Evolutionary conservation across 352 stramenopile genomes (phyloP).

Genomic region (Globisporangium viniferum): DNA sequence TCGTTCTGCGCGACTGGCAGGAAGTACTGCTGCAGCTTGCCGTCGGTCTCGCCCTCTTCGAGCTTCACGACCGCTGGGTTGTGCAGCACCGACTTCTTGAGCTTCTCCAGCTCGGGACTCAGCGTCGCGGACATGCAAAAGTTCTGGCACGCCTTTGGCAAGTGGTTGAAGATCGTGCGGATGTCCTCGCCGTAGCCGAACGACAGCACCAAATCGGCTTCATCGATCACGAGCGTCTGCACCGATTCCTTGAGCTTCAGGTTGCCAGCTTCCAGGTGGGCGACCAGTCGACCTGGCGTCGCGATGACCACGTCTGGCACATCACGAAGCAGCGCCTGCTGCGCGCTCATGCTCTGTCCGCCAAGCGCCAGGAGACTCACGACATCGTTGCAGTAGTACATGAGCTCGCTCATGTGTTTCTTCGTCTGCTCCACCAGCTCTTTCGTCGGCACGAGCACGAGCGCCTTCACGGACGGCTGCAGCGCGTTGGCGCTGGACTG

Average conservation of each 20-base stretch:
- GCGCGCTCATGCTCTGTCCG: slow-evolving; percentile 87
- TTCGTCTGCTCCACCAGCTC: slow-evolving; percentile 97
- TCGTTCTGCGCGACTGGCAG: slow-evolving; percentile 85
- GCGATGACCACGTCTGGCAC: slow-evolving; percentile 92
- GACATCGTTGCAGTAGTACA: slow-evolving; percentile 96
- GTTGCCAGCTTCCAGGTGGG: slow-evolving; percentile 79
- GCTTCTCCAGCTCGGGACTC: slow-evolving; percentile 93
- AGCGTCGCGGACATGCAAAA: slow-evolving; percentile 99
- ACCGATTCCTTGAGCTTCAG: slow-evolving; percentile 88
- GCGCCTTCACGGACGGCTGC: slow-evolving; percentile 59
- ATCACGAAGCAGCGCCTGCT: slow-evolving; percentile 84
- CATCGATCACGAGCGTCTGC: slow-evolving; percentile 97
- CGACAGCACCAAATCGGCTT: slow-evolving; percentile 98
- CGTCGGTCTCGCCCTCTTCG: slow-evolving; percentile 88
- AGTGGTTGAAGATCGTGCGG: slow-evolving; percentile 89
- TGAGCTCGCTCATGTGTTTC: slow-evolving; percentile 89
- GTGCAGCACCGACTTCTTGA: slow-evolving; percentile 97
- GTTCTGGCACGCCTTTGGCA: slow-evolving; percentile 98
- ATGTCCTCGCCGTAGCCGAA: slow-evolving; percentile 95
- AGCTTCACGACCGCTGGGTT: slow-evolving; percentile 97
- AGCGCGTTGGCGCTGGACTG: slow-evolving; percentile 25
- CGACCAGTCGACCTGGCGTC: slow-evolving; percentile 93
- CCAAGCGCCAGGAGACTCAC: slow-evolving; percentile 91
- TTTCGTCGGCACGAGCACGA: slow-evolving; percentile 97
- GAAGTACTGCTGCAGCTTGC: slow-evolving; percentile 96